Base-by-base conservation (phyloP, 179 eudicot genomes). In the Carnegiea gigantea region DNA sequence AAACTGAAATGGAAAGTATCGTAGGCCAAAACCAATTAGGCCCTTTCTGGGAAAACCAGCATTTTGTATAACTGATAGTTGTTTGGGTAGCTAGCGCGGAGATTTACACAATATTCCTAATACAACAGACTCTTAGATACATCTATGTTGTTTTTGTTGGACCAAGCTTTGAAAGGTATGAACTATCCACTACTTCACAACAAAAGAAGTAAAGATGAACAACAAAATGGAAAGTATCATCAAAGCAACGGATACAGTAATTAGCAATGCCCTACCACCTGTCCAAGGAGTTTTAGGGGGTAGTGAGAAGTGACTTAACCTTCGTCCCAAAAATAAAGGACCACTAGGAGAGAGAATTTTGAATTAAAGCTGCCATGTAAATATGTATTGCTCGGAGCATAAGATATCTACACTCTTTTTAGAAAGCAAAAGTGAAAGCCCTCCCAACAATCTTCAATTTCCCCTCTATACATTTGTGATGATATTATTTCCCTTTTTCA, bases 371-470 rank as follows among this genome's bases (percentile, higher is more conserved):
- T 44, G 26, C 75, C 20, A 70, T 15, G 5, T 70, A 15, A 23
- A 9, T 36, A 1, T 33, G 18, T 15, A 78, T 14, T 40, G 9
- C 46, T 6, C 15, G 57, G 14, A 57, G 62, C 62, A 15, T 18
- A 57, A 30, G 38, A 67, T 5, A 49, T 48, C 62, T 26, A 77
- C 76, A 71, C 30, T 33, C 49, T 67, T 83, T 62, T 64, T 33
- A 10, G 9, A 83, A 79, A 78, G 82, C 76, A 78, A 83, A 83
- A 83, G 82, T 70, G 77, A 78, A 54, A 38, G 44, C 18, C 21
- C 17, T 38, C 21, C 10, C 28, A 67, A 67, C 64, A 26, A 17
- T 15, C 43, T 14, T 23, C 40, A 67, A 67, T 26, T 67, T 67
- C 28, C 72, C 15, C 72, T 12, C 40, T 13, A 21, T 30, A n/a